Percentiles rank a stretch among this genome's conserved stretches.
Evolutionary conservation across 257 asterid species (phyloP).

Genomic region (Striga asiatica): DNA sequence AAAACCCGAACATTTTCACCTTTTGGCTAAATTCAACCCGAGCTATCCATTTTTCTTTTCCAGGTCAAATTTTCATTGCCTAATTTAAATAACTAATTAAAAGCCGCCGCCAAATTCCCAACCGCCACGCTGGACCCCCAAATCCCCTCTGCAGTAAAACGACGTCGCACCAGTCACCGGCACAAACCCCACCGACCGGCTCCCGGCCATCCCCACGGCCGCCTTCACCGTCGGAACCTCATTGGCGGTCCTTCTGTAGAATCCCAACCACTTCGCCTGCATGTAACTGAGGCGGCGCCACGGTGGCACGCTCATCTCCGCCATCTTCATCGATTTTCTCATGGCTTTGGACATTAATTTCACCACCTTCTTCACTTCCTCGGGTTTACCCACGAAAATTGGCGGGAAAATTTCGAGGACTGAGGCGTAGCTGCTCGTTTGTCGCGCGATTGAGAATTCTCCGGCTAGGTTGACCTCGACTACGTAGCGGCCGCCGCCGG

Average conservation of each 20-base stretch:
- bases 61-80: too few species aligned
- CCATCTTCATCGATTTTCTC: conserved; percentile 37
- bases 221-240: conserved; percentile 18
- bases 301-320: conserved; percentile 41
- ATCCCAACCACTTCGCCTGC: conserved; percentile 55
- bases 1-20: too few species aligned
- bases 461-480: conserved; percentile 34
- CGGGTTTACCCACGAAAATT: conserved; percentile 32
- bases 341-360: conserved; percentile 46
- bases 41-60: too few species aligned
- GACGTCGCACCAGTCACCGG: conserved; percentile 14
- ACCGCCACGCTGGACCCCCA: conserved; percentile 7
- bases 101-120: conserved; percentile 37
- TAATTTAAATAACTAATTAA: too few species aligned
- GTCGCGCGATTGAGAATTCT: conserved; percentile 55
- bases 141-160: conserved; percentile 23
- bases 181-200: conserved; percentile 33
- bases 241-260: conserved; percentile 38
- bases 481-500: conserved; percentile 26
- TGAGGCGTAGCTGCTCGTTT: conserved; percentile 27
- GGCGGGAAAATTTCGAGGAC: conserved; percentile 31
- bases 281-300: conserved; percentile 53
- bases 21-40: too few species aligned
- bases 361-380: conserved; percentile 37
- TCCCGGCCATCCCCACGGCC: background rate